Conservation (phyloP, 257 asterid genomes). For the Ballota nigra region DNA sequence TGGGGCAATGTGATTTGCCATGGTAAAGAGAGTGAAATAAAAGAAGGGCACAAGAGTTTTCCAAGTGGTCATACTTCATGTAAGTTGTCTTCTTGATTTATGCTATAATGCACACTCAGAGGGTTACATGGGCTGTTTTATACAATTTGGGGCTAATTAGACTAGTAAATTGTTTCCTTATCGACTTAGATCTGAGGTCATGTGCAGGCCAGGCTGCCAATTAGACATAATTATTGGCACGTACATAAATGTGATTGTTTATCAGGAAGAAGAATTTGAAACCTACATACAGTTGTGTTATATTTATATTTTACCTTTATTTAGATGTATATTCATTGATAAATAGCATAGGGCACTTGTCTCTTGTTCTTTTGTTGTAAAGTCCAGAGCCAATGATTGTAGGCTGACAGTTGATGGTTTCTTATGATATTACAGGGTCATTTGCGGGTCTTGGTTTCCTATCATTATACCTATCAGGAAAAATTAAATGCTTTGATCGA, state of each 20-base stretch:
- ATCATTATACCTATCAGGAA: conserved; percentile 73
- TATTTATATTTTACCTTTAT: background rate
- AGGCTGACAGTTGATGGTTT: background rate
- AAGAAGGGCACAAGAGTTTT: conserved; percentile 94
- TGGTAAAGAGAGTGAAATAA: conserved; percentile 65
- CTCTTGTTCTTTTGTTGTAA: background rate
- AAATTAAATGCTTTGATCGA: conserved; percentile 74
- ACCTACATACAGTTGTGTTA: background rate
- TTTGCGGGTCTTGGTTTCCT: conserved; percentile 89
- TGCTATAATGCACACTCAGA: background rate
- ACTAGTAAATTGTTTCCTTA: background rate
- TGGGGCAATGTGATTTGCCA: conserved; percentile 74
- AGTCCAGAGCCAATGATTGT: background rate
- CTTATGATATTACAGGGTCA: conserved; percentile 60
- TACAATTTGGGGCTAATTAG: no score
- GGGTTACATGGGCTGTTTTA: no score
- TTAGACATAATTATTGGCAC: background rate
- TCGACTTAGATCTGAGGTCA: background rate
- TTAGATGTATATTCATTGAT: background rate
- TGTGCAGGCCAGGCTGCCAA: background rate
- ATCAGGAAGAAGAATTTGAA: background rate
- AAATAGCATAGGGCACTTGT: background rate
- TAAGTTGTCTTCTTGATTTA: conserved; percentile 31
- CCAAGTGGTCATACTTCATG: conserved; percentile 94
- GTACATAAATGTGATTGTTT: background rate